Base-by-base conservation (phyloP, 768 basidiomycete species). In the Harrya chromipes region DNA sequence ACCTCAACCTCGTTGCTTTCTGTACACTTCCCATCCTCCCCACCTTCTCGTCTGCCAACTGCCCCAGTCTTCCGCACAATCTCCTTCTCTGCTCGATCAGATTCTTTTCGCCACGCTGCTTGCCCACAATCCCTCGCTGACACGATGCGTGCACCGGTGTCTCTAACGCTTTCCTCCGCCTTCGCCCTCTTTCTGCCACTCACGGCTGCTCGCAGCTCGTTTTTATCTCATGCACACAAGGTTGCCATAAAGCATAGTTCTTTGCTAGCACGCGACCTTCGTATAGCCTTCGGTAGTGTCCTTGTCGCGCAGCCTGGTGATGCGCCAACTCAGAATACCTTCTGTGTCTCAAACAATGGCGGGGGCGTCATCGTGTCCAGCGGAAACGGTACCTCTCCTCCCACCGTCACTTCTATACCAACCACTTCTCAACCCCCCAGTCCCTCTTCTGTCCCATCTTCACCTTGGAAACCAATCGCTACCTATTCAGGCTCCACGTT, bases 401-500 rank as follows among this genome's bases (percentile, higher is more conserved):
- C 66, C 9, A 56, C 54, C 11, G 54, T 64, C 17, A 65, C 61
- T 10, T 52, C 63, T 6, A 60, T 64, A 20, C 42, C 61, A 40
- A 55, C 43, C 33, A 33, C 59, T 11, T 52, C 63, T 29, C 57
- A 37, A 4, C 56, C 63, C 2, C 13, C 63, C 19, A 43, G 44
- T 1, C 56, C 59, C 9, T 43, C 57, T 13, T 52, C 69, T 33
- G 59, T 59, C 23, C 49, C 73, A 4, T 64, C 74, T 34, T 83
- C 83, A 3, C 72, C 76, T 19, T 85, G 83, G 83, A 79, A 79
- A 46, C 70, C 86, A 41, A 68, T 72, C 16, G 76, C 83, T 56
- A 72, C 72, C 14, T 83, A 85, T 66, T 67, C 75, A 42, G 92
- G 90, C 17, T 72, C 70, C 41, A 75, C 74, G 36, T 97, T 97